A percentile compares a stretch with the other conserved stretches of the same genome.
These are phyloP conservation scores for Mycena vitilis DNA, from an alignment of 768 basidiomycete genomes.

Conservation along the genomic window DNA sequence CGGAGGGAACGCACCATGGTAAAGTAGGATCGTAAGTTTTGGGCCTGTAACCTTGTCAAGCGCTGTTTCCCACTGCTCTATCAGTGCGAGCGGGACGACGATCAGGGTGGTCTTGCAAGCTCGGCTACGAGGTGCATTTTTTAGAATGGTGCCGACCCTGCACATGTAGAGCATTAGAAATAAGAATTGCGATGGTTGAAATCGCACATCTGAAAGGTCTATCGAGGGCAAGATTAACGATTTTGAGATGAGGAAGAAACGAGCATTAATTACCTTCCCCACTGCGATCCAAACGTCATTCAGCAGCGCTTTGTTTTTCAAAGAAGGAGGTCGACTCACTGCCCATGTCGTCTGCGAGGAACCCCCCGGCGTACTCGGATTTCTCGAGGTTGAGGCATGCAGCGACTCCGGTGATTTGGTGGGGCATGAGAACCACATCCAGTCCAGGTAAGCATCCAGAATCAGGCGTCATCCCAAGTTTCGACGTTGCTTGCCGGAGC, in stretches of 20 bases:
- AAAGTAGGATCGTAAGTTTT: not conserved
- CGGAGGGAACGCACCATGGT: not conserved
- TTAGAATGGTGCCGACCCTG: not conserved
- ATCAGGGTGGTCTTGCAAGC: slow-evolving; percentile 3
- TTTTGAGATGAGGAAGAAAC: too few species aligned
- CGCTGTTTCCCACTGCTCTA: not conserved
- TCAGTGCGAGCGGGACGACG: slow-evolving; percentile 1
- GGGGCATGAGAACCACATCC: not conserved
- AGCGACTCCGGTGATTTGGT: slow-evolving; percentile 5
- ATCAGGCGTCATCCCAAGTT: slow-evolving; percentile 7
- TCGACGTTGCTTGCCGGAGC: not conserved
- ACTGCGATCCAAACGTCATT: not conserved
- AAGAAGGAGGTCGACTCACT: not conserved
- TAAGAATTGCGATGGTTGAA: not conserved
- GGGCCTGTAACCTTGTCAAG: not conserved
- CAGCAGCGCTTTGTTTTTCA: not conserved
- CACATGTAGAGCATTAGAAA: not conserved
- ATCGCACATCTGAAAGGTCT: slow-evolving; percentile 11
- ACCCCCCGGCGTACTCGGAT: not conserved
- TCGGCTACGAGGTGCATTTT: not conserved
- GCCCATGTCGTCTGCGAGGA: slow-evolving; percentile 12
- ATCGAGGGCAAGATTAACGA: too few species aligned
- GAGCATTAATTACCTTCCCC: slow-evolving; percentile 2
- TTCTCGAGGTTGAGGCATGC: not conserved
- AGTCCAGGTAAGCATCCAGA: not conserved